phyloP scores from a whole-genome alignment of 495 filamentous ascomycete species.

The Daldinia decipiens region DNA sequence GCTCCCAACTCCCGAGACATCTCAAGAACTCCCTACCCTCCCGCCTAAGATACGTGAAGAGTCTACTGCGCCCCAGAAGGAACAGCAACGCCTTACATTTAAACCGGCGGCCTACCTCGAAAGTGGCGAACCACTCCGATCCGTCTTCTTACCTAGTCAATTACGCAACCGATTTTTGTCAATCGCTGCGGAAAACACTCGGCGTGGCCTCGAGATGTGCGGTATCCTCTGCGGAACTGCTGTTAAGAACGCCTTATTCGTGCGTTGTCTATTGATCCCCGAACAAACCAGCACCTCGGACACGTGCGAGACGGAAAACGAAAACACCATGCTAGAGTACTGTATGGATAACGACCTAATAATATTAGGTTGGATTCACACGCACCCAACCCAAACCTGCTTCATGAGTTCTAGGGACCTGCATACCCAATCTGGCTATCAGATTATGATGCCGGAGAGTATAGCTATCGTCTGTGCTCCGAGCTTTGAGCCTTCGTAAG shows the following conservation, averaged over 20 bases:
- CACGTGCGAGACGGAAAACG: constrained; percentile 93
- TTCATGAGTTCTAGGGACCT: constrained; percentile 96
- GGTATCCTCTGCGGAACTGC: constrained; percentile 91
- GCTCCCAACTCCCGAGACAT: constrained; percentile 12
- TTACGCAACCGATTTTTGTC: constrained; percentile 78
- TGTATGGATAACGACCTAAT: constrained; percentile 86
- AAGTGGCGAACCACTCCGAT: constrained; percentile 83
- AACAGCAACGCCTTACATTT: constrained; percentile 67
- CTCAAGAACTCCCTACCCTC: constrained; percentile 46
- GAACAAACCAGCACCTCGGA: constrained; percentile 89
- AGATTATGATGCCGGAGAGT: constrained; percentile 92
- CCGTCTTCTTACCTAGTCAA: constrained; percentile 82
- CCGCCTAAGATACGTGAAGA: constrained; percentile 52
- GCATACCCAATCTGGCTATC: constrained; percentile 92
- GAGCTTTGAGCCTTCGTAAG: constrained; percentile 75
- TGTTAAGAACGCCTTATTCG: constrained; percentile 92
- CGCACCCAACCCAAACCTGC: constrained; percentile 94
- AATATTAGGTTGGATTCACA: constrained; percentile 97
- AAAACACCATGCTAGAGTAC: constrained; percentile 83
- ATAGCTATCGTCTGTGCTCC: constrained; percentile 98
- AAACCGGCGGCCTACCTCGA: constrained; percentile 88
- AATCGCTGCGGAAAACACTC: constrained; percentile 78
- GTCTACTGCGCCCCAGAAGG: constrained; percentile 35
- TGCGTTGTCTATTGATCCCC: constrained; percentile 86
- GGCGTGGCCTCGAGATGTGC: constrained; percentile 87